Percentiles rank a stretch among this genome's conserved stretches.
These are phyloP conservation scores for Parachaetomium inaequale DNA, from an alignment of 495 filamentous ascomycete genomes.

Conservation along the genomic window DNA sequence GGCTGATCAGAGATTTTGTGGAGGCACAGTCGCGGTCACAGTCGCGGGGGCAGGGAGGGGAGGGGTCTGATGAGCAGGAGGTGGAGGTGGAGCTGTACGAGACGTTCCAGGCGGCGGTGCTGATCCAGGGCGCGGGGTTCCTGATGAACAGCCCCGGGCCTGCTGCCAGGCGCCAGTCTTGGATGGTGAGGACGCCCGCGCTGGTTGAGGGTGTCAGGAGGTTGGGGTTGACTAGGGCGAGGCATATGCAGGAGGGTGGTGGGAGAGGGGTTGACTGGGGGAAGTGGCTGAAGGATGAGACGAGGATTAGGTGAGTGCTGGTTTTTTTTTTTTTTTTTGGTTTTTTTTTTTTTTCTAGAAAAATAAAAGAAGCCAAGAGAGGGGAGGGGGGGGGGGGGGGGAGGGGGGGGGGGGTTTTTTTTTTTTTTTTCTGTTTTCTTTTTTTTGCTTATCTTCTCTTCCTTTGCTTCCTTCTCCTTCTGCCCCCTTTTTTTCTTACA, in stretches of 20 bases:
- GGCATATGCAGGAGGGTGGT: neutral
- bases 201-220: slow-evolving; percentile 9
- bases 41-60: neutral
- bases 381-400: too few relatives aligned
- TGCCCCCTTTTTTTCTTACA: too few relatives aligned
- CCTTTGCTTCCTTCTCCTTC: too few relatives aligned
- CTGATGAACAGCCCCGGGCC: neutral
- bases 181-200: neutral
- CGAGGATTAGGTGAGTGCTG: slow-evolving; percentile 6
- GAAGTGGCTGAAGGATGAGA: slow-evolving; percentile 10
- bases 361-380: too few relatives aligned
- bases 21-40: neutral
- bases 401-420: too few relatives aligned
- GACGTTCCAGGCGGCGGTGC: slow-evolving; percentile 17
- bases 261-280: neutral
- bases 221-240: slow-evolving; percentile 4
- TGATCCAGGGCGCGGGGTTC: slow-evolving; percentile 14
- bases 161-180: neutral
- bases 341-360: neutral
- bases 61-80: neutral
- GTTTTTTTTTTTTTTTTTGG: neutral
- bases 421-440: neutral
- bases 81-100: slow-evolving; percentile 1
- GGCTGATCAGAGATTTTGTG: neutral
- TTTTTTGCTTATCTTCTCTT: neutral